These are phyloP conservation scores for Carex myosuroides DNA, from an alignment of 176 grass and related monocot species.

Conservation along the genomic window DNA sequence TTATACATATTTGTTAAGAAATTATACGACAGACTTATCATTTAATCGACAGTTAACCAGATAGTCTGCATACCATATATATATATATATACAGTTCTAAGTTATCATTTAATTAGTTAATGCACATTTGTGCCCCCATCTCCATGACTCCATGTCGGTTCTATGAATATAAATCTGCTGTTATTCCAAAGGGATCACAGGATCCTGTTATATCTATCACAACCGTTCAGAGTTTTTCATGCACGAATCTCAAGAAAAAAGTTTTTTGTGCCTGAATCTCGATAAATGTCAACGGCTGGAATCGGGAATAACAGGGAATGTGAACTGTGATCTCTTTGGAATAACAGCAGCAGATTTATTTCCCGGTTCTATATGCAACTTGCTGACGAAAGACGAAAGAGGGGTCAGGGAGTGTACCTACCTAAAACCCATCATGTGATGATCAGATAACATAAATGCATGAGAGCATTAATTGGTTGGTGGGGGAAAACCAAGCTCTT, in stretches of 20 bases:
- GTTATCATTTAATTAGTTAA: background rate
- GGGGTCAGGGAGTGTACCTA: background rate
- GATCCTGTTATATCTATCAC: too few relatives aligned
- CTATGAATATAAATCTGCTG: too few relatives aligned
- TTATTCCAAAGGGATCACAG: too few relatives aligned
- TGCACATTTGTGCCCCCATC: background rate
- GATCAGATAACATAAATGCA: constrained; percentile 3
- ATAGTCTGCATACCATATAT: background rate
- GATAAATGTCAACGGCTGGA: too few relatives aligned
- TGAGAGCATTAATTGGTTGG: background rate
- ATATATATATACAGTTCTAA: background rate
- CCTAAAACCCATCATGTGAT: constrained; percentile 5
- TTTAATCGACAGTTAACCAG: background rate
- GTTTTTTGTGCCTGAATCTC: too few relatives aligned
- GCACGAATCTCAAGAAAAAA: too few relatives aligned
- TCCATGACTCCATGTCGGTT: background rate
- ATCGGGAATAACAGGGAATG: too few relatives aligned
- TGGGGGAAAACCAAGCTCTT: background rate
- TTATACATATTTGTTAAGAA: too few relatives aligned
- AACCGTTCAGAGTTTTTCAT: too few relatives aligned
- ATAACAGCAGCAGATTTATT: too few relatives aligned
- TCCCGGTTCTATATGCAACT: background rate
- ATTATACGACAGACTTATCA: background rate
- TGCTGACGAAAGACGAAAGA: background rate
- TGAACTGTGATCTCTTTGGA: too few relatives aligned